Evolutionary conservation across 2,329 filamentous ascomycete species (phyloP).

Genomic region (Neophaeococcomyces mojaviensis): DNA sequence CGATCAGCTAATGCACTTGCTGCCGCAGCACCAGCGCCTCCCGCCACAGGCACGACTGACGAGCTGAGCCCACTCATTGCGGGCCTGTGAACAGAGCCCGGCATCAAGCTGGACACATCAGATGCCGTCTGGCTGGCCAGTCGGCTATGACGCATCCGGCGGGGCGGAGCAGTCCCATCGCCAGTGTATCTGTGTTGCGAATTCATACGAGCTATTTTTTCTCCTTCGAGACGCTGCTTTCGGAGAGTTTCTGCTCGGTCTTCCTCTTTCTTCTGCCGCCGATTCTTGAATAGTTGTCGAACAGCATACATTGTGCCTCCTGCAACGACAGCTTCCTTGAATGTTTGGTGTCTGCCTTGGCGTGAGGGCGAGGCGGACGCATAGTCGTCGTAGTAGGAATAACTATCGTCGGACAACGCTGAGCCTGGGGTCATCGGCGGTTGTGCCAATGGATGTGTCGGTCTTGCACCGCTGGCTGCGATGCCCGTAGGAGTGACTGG

Average conservation of each 20-base stretch:
- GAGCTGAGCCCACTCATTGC: constrained; percentile 13
- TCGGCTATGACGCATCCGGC: constrained; percentile 16
- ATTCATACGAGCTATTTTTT: constrained; percentile 45
- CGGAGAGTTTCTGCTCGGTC: constrained; percentile 51
- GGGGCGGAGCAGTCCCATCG: constrained; percentile 48
- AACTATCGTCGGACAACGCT: constrained; percentile 22
- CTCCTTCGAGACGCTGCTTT: constrained; percentile 45
- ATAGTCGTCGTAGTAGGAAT: constrained; percentile 35
- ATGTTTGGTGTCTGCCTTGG: constrained; percentile 40
- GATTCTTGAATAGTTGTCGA: constrained; percentile 54
- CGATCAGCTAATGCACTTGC: constrained; percentile 21
- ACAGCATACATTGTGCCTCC: constrained; percentile 57
- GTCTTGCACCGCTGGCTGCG: constrained; percentile 25
- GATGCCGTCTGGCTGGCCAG: constrained; percentile 21
- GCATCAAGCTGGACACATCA: constrained; percentile 18
- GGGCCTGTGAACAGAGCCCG: constrained; percentile 11
- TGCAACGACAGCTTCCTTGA: constrained; percentile 57
- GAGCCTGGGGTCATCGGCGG: constrained; percentile 25
- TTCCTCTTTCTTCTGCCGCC: constrained; percentile 49
- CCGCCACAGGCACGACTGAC: constrained; percentile 11
- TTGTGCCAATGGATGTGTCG: constrained; percentile 26
- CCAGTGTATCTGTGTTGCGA: constrained; percentile 61
- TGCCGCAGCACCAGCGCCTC: constrained; percentile 17
- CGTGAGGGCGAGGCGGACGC: constrained; percentile 27
- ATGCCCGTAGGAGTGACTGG: constrained; percentile 31